Conservation (phyloP, 805 yeast genomes). For the Candida sanyiensis region DNA sequence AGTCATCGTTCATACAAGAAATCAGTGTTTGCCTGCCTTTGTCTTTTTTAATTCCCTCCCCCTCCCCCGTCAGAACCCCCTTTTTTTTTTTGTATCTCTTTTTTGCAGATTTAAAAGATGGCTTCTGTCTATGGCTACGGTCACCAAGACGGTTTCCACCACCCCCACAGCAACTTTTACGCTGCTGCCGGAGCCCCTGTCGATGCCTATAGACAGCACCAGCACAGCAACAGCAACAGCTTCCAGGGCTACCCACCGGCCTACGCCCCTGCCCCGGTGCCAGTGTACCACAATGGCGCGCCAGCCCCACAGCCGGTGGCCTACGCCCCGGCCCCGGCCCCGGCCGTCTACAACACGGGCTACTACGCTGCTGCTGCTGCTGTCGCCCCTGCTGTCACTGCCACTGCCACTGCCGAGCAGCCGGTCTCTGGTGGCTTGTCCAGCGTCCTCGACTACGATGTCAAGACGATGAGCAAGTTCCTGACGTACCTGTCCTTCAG, state of each 20-base stretch:
- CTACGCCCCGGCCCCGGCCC: conserved; percentile 3
- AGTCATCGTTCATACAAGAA: conserved; percentile 32
- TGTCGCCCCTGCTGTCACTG: conserved; percentile 5
- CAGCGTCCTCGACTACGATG: conserved; percentile 72
- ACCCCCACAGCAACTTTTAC: conserved; percentile 4
- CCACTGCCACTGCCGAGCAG: conserved; percentile 1
- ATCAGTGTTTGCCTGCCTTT: conserved; percentile 1
- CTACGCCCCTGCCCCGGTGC: conserved; percentile 3
- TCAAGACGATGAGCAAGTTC: conserved; percentile 73
- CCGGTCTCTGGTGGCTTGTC: conserved; percentile 64
- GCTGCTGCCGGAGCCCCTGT: not conserved
- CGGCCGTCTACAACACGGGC: conserved; percentile 4
- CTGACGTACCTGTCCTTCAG: conserved; percentile 69
- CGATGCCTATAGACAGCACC: conserved; percentile 2
- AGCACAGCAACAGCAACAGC: conserved; percentile 1
- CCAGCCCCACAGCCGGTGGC: conserved; percentile 11
- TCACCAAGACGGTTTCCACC: conserved; percentile 12
- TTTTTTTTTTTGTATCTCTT: no score
- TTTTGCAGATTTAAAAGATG: conserved; percentile 15
- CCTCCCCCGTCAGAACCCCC: not conserved
- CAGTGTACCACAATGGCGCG: not conserved
- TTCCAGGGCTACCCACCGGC: conserved; percentile 4
- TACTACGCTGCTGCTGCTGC: conserved; percentile 11
- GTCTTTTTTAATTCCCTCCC: not conserved
- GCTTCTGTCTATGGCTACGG: conserved; percentile 21